These are phyloP conservation scores for Euphorbia celastroides DNA, from an alignment of 441 rosid species.

Conservation along the genomic window DNA sequence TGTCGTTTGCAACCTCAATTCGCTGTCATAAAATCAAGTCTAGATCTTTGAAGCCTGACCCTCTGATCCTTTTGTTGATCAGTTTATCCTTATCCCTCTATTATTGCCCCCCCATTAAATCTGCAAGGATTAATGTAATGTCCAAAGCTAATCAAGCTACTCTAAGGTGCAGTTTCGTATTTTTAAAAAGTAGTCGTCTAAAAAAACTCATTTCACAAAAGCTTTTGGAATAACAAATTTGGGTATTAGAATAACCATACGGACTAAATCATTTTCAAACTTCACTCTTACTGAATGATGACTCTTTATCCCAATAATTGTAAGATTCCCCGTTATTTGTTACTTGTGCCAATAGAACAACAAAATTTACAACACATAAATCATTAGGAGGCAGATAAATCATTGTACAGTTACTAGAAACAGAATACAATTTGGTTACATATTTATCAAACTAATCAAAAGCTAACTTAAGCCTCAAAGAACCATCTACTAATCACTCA, in stretches of 20 bases:
- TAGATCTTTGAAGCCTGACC: not conserved
- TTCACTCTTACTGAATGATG: too few relatives aligned
- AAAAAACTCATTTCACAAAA: too few relatives aligned
- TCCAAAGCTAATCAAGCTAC: not conserved
- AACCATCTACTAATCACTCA: conserved; percentile 23
- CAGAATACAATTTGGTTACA: conserved; percentile 19
- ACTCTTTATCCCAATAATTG: not conserved
- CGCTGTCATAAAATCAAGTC: conserved; percentile 4
- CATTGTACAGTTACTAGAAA: conserved; percentile 27
- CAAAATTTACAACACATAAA: conserved; percentile 1
- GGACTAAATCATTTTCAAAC: too few relatives aligned
- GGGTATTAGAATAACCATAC: too few relatives aligned
- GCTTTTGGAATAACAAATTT: too few relatives aligned
- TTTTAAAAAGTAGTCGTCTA: too few relatives aligned
- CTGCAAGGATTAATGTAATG: too few relatives aligned
- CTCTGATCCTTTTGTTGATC: not conserved
- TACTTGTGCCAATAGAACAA: not conserved
- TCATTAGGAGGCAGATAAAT: conserved; percentile 8
- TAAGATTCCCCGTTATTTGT: not conserved
- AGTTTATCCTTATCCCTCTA: not conserved
- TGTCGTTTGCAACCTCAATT: not conserved
- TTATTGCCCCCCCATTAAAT: too few relatives aligned
- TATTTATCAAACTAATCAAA: conserved; percentile 21
- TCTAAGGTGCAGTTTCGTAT: too few relatives aligned
- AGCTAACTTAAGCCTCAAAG: conserved; percentile 24